Conservation (phyloP, 2,329 filamentous ascomycete species). For the Ophiostoma ulmi region DNA sequence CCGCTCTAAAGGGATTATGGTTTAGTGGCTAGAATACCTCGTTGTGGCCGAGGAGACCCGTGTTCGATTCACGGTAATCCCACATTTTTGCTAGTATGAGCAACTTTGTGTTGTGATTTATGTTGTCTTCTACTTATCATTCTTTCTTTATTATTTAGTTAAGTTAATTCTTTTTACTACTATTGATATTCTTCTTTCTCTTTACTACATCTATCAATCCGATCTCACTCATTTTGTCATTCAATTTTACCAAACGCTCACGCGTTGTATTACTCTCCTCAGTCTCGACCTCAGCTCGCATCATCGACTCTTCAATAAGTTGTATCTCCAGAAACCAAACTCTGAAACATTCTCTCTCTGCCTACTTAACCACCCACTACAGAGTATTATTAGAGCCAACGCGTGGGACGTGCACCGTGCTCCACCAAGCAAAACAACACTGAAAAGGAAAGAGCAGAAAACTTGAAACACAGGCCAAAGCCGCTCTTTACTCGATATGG, state of each 20-base stretch:
- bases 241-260: no score
- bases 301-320: not conserved
- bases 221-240: no score
- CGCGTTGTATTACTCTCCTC: no score
- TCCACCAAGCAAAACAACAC: not conserved
- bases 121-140: no score
- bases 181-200: no score
- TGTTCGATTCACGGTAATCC: constrained; percentile 29
- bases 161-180: no score
- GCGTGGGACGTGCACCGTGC: constrained; percentile 1
- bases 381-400: not conserved
- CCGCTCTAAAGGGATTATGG: constrained; percentile 21
- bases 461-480: not conserved
- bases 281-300: no score
- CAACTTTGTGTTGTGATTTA: not conserved
- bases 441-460: not conserved
- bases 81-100: constrained; percentile 3
- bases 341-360: not conserved
- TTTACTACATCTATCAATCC: no score
- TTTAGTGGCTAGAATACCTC: constrained; percentile 29
- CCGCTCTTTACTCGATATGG: not conserved
- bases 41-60: constrained; percentile 29
- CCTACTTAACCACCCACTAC: not conserved
- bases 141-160: not conserved
- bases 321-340: not conserved